These are phyloP conservation scores for Thelonectria rubi DNA, from an alignment of 2,329 filamentous ascomycete species.

Conservation along the genomic window DNA sequence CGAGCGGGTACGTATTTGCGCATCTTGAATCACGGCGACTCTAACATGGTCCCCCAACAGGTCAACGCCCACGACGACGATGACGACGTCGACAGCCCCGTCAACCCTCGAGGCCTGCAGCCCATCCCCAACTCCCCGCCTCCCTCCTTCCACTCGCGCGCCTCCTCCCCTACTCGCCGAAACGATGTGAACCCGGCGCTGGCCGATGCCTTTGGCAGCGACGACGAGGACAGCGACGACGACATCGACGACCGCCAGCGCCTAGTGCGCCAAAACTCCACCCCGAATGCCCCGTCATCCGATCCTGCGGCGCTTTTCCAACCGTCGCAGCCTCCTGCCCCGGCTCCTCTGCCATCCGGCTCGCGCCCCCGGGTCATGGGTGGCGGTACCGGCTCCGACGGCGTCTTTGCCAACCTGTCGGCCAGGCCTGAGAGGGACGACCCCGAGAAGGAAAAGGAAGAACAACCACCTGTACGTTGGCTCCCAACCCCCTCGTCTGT, in stretches of 20 bases:
- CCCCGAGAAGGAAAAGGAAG: conserved; percentile 81
- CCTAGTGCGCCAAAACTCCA: conserved; percentile 75
- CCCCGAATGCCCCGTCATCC: conserved; percentile 35
- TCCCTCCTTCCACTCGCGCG: conserved; percentile 88
- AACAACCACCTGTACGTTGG: conserved; percentile 85
- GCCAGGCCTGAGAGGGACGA: conserved; percentile 86
- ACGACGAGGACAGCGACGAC: conserved; percentile 75
- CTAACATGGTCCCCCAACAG: conserved; percentile 49
- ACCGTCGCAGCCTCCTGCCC: conserved; percentile 25
- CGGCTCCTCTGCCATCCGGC: conserved; percentile 44
- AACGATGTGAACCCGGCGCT: conserved; percentile 77
- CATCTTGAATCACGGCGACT: neutral
- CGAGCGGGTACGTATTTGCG: conserved; percentile 60
- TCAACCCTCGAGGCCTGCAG: conserved; percentile 48
- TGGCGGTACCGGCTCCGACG: conserved; percentile 83
- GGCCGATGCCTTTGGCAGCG: conserved; percentile 90
- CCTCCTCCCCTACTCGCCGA: conserved; percentile 64
- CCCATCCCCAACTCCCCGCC: conserved; percentile 68
- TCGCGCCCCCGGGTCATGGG: conserved; percentile 67
- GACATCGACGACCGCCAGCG: conserved; percentile 82
- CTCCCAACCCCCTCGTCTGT: neutral
- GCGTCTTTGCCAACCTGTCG: conserved; percentile 94
- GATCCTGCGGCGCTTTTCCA: conserved; percentile 34
- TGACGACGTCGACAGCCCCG: conserved; percentile 53
- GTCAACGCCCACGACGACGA: conserved; percentile 68